Conservation (phyloP, 805 yeast genomes). For the Saccharomycopsis fibuligera region DNA sequence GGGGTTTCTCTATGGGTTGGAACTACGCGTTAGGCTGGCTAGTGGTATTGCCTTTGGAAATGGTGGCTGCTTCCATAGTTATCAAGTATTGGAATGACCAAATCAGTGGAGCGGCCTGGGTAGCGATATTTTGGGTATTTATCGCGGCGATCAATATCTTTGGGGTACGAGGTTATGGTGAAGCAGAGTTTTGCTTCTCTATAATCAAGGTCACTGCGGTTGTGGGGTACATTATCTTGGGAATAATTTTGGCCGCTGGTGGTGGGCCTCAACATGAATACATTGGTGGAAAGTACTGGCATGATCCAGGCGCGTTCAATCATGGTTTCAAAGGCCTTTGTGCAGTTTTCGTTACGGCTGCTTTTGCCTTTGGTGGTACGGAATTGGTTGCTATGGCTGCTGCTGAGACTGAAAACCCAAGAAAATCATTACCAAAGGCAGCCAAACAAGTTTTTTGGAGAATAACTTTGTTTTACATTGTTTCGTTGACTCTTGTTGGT, state of each 20-base stretch:
- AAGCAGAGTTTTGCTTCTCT: slow-evolving; percentile 46
- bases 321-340: slow-evolving; percentile 50
- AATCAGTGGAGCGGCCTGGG: slow-evolving; percentile 56
- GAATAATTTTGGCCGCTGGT: slow-evolving; percentile 42
- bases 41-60: slow-evolving; percentile 50
- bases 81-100: slow-evolving; percentile 47
- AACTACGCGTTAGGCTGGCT: slow-evolving; percentile 53
- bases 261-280: slow-evolving; percentile 41
- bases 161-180: slow-evolving; percentile 51
- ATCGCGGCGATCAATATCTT: slow-evolving; percentile 44
- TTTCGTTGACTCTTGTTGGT: slow-evolving; percentile 50
- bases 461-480: slow-evolving; percentile 63
- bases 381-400: slow-evolving; percentile 72
- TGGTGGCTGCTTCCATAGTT: slow-evolving; percentile 55
- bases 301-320: slow-evolving; percentile 37
- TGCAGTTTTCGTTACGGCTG: slow-evolving; percentile 55
- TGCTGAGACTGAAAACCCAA: slow-evolving; percentile 68
- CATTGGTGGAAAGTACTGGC: slow-evolving; percentile 41
- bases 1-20: slow-evolving; percentile 49
- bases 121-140: slow-evolving; percentile 47
- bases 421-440: slow-evolving; percentile 61
- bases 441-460: slow-evolving; percentile 83
- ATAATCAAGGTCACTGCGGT: slow-evolving; percentile 44
- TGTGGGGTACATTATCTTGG: slow-evolving; percentile 47
- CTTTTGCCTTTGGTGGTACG: slow-evolving; percentile 70